Conservation (phyloP, 192 early-diverging fungal species). For the Backusella tuberculispora region DNA sequence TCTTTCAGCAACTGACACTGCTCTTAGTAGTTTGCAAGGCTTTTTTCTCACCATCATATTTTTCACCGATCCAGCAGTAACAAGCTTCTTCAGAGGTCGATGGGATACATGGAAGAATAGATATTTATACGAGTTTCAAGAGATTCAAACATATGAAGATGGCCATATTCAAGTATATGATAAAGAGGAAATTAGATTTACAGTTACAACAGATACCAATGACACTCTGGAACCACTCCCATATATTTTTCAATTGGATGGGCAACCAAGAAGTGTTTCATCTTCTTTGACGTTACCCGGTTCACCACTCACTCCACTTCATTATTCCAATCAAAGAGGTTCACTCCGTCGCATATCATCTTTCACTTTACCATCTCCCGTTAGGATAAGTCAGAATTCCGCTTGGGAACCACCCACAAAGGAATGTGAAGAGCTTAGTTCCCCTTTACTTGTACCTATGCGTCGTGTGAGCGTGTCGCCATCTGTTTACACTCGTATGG, state of each 20-base stretch:
- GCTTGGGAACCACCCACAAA: neutral
- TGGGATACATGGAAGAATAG: neutral
- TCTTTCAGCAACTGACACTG: constrained; percentile 1
- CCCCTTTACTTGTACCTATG: neutral
- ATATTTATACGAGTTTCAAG: neutral
- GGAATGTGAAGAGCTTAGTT: neutral
- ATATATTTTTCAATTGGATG: neutral
- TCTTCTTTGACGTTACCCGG: neutral
- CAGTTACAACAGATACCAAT: neutral
- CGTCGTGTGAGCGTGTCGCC: constrained; percentile 6
- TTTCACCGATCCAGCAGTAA: constrained; percentile 9
- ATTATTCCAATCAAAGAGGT: neutral
- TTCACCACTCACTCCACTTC: neutral
- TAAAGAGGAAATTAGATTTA: neutral
- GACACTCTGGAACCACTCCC: neutral
- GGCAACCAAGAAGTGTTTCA: neutral
- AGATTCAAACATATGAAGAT: neutral
- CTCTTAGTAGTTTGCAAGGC: constrained; percentile 4
- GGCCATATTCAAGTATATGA: neutral
- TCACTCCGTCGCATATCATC: neutral
- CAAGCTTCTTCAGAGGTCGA: neutral
- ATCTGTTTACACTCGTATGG: constrained; percentile 3
- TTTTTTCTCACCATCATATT: constrained; percentile 17
- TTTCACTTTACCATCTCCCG: neutral
- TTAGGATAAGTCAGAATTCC: neutral